Evolutionary conservation across 306 rosid genomes (phyloP).

Genomic region (Hippophae gyantsensis): DNA sequence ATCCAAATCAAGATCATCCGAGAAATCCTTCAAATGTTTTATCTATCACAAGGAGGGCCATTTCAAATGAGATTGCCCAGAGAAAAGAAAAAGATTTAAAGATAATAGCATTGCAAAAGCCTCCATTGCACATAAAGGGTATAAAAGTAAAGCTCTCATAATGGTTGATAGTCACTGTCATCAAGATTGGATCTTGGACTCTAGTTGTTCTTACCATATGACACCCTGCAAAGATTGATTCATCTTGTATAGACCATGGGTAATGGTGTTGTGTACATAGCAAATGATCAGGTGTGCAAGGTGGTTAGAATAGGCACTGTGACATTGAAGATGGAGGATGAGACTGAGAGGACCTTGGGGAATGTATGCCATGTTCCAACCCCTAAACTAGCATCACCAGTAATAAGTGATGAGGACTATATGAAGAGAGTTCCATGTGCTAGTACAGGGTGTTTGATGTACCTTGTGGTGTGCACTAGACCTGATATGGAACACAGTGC

Average conservation of each 20-base stretch:
- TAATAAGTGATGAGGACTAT: background rate
- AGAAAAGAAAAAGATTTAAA: background rate
- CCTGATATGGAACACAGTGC: background rate
- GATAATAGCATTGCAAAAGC: background rate
- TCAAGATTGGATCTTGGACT: background rate
- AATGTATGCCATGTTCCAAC: no score
- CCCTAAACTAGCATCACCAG: background rate
- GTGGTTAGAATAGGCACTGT: no score
- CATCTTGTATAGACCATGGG: background rate
- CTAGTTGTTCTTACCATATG: background rate
- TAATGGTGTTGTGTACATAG: no score
- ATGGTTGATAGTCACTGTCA: background rate
- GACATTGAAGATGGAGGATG: no score
- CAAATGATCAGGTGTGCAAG: no score
- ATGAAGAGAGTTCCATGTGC: background rate
- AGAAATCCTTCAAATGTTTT: background rate
- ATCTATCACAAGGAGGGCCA: background rate
- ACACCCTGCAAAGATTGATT: background rate
- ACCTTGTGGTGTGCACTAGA: background rate
- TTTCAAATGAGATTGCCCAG: background rate
- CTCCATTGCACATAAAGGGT: background rate
- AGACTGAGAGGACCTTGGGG: no score
- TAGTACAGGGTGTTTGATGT: background rate
- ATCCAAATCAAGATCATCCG: background rate
- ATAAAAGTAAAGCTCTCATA: background rate